Evolutionary conservation across 164 flowering plant genomes (phyloP), one percentile per base, ranked within the genome.

Genomic region (Tinospora cordifolia): DNA sequence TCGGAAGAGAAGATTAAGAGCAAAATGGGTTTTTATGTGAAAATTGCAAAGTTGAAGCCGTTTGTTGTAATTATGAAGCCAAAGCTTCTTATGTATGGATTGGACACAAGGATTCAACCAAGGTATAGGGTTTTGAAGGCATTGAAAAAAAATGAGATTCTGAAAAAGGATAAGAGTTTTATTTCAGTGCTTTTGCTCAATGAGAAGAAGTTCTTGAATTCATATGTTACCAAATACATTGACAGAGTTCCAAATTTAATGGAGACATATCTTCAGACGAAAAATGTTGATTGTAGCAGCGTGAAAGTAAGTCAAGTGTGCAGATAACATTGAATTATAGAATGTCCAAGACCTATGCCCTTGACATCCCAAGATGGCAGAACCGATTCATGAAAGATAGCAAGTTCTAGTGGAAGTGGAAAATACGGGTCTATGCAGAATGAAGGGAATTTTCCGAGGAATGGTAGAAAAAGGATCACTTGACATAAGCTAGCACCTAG

Each of bases 191-290:
- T 59, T 59, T 14, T 8, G 10, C 22, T 12, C 26, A n/a, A 17
- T 59, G 63, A 59, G 63, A 59, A 59, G 3, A 22, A 59, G 63
- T 59, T 59, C 63, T 59, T 59, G 63, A 22, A 59, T n/a, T n/a
- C 21, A 12, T 24, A 59, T n/a, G 63, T 59, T n/a, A 17, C 21
- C 21, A 59, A 59, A 25, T 12, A 59, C 21, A n/a, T 59, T 3
- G 11, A 59, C 8, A n/a, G 21, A 59, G 21, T 59, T 59, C 63
- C 63, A 59, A 24, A 59, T 59, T n/a, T 59, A 59, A 8, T 59
- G 15, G 21, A 59, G 11, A 24, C 19, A 8, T 59, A 59, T 59
- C 54, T 11, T 47, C 6, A 15, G 17, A 15, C 54, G 15, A 47
- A 11, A 11, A 47, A 11, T 47, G 54, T 15, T 47, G 8, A 47